Conservation (phyloP, 108 stramenopile genomes). For the Discostella pseudostelligera region DNA sequence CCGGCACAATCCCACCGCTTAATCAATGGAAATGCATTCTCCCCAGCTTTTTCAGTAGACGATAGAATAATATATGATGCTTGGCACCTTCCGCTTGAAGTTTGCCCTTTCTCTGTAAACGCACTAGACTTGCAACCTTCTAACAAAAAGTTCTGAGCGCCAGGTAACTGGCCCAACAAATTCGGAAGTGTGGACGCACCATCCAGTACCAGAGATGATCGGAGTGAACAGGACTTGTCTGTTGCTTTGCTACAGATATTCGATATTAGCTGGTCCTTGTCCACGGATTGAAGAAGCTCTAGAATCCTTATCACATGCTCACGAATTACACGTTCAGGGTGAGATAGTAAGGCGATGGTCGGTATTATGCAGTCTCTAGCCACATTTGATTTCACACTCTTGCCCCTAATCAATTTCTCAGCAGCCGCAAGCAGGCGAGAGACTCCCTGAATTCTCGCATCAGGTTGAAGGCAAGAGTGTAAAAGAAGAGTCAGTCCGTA, state of each 20-base stretch:
- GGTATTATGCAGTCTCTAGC: slow-evolving; percentile 45
- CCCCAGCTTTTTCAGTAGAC: slow-evolving; percentile 67
- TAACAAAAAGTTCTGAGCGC: slow-evolving; percentile 29
- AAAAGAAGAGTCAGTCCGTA: slow-evolving; percentile 19
- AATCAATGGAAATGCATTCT: slow-evolving; percentile 56
- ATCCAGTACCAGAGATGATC: slow-evolving; percentile 56
- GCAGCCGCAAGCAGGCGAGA: slow-evolving; percentile 44
- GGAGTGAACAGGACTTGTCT: slow-evolving; percentile 47
- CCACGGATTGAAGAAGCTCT: slow-evolving; percentile 28
- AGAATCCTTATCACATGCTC: slow-evolving; percentile 46
- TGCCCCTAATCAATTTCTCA: slow-evolving; percentile 15
- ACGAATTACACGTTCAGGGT: slow-evolving; percentile 45
- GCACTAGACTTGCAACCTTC: slow-evolving; percentile 27
- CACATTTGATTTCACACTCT: slow-evolving; percentile 11
- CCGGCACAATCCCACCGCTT: slow-evolving; percentile 66
- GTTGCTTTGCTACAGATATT: slow-evolving; percentile 39
- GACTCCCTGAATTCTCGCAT: slow-evolving; percentile 25
- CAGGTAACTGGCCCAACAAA: slow-evolving; percentile 29
- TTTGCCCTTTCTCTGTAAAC: slow-evolving; percentile 14
- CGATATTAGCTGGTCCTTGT: slow-evolving; percentile 24
- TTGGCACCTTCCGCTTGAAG: slow-evolving; percentile 38
- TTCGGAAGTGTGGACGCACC: slow-evolving; percentile 43
- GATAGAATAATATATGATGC: slow-evolving; percentile 51
- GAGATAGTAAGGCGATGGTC: slow-evolving; percentile 46
- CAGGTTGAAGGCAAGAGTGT: slow-evolving; percentile 30